Conservation (phyloP, 1,284 basidiomycete genomes). For the Xanthoconium separans region DNA sequence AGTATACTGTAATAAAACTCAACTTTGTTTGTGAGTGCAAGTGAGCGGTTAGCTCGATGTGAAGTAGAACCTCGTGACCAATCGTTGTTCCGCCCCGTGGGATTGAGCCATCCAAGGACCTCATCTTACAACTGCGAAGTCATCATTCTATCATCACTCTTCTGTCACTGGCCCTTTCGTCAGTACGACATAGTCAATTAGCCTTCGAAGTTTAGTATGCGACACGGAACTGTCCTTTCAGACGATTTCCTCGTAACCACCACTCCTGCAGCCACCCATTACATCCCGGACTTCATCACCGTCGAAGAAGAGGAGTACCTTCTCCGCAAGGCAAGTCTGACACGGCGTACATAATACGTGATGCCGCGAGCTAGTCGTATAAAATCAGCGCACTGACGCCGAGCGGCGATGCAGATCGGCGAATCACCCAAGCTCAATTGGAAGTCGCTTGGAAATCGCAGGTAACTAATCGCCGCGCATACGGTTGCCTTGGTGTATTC, state of each 20-base stretch:
- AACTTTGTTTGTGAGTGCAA: slow-evolving; percentile 14
- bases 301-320: slow-evolving; percentile 78
- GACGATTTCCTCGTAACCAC: slow-evolving; percentile 19
- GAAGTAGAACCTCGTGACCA: neutral
- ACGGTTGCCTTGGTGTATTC: slow-evolving; percentile 2
- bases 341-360: neutral
- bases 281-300: slow-evolving; percentile 82
- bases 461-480: slow-evolving; percentile 42
- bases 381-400: slow-evolving; percentile 15
- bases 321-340: slow-evolving; percentile 60
- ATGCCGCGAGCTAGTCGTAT: neutral
- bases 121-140: neutral
- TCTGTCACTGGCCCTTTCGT: neutral
- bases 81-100: slow-evolving; percentile 17
- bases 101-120: slow-evolving; percentile 1
- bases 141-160: neutral
- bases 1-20: slow-evolving; percentile 2
- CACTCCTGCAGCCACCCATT: slow-evolving; percentile 45
- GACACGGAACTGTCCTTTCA: slow-evolving; percentile 6
- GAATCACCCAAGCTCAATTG: slow-evolving; percentile 81
- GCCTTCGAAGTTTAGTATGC: slow-evolving; percentile 14
- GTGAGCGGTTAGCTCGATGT: slow-evolving; percentile 2
- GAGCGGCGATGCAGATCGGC: slow-evolving; percentile 49
- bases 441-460: slow-evolving; percentile 79
- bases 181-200: slow-evolving; percentile 5